Percentiles rank a stretch among this genome's conserved stretches.
phyloP scores from a whole-genome alignment of 495 filamentous ascomycete genomes.

The Hypoxylon fuscum region DNA sequence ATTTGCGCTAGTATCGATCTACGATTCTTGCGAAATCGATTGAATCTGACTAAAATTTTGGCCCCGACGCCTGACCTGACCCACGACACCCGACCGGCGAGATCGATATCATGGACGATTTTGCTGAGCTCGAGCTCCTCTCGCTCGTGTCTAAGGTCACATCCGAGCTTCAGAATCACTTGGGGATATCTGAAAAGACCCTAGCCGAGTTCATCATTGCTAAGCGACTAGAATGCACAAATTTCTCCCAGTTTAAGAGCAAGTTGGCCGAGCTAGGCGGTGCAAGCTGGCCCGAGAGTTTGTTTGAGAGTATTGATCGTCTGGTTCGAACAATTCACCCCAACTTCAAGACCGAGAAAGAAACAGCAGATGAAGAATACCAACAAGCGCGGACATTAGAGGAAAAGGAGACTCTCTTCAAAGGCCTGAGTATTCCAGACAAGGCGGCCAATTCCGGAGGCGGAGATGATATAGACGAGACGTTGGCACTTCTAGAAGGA shows the following conservation, averaged over 20 bases:
- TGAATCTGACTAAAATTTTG: background rate
- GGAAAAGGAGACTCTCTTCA: slow-evolving; percentile 83
- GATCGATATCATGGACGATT: slow-evolving; percentile 78
- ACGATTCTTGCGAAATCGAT: background rate
- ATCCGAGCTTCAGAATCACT: slow-evolving; percentile 90
- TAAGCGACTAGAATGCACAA: slow-evolving; percentile 79
- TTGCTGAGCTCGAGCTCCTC: slow-evolving; percentile 88
- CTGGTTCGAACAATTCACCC: slow-evolving; percentile 91
- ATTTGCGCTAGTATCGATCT: slow-evolving; percentile 11
- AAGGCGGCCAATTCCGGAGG: slow-evolving; percentile 65
- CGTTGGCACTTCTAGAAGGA: slow-evolving; percentile 87
- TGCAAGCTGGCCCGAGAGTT: slow-evolving; percentile 86
- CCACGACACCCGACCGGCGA: background rate
- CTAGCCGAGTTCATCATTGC: slow-evolving; percentile 95
- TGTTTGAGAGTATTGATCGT: slow-evolving; percentile 91
- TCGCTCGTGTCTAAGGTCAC: slow-evolving; percentile 95
- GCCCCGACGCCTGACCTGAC: slow-evolving; percentile 1
- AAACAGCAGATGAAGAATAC: slow-evolving; percentile 53
- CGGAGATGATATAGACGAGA: slow-evolving; percentile 85
- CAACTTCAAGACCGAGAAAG: slow-evolving; percentile 68
- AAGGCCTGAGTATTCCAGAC: slow-evolving; percentile 88
- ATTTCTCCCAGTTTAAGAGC: slow-evolving; percentile 73
- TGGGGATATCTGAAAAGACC: slow-evolving; percentile 92
- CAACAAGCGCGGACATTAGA: slow-evolving; percentile 52
- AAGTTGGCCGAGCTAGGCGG: slow-evolving; percentile 75